These are phyloP conservation scores for Bidens hawaiensis DNA, from an alignment of 140 eudicot species.

Conservation along the genomic window DNA sequence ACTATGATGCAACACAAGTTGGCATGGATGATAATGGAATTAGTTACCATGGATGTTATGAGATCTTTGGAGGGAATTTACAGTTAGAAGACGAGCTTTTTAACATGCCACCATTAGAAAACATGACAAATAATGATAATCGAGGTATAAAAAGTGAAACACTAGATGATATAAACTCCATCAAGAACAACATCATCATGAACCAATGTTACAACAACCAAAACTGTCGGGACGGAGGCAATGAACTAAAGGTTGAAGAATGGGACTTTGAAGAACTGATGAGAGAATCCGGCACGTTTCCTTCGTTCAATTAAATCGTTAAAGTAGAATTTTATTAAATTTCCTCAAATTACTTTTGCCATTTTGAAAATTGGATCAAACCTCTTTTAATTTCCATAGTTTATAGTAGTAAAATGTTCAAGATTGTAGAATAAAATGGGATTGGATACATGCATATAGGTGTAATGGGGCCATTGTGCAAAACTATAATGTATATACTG, in stretches of 20 bases:
- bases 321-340: slow-evolving; percentile 4
- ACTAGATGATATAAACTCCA: slow-evolving; percentile 28
- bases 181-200: slow-evolving; percentile 27
- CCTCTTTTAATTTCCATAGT: slow-evolving; percentile 20
- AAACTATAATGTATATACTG: slow-evolving; percentile 16
- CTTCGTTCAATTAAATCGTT: slow-evolving; percentile 47
- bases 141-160: slow-evolving; percentile 19
- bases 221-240: slow-evolving; percentile 5
- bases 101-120: slow-evolving; percentile 50
- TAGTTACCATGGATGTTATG: slow-evolving; percentile 39
- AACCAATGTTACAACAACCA: slow-evolving; percentile 37
- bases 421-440: slow-evolving; percentile 21
- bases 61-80: slow-evolving; percentile 52
- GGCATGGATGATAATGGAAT: slow-evolving; percentile 31
- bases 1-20: slow-evolving; percentile 34
- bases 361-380: slow-evolving; percentile 18
- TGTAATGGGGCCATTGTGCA: slow-evolving; percentile 9
- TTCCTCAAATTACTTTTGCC: slow-evolving; percentile 15
- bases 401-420: slow-evolving; percentile 15
- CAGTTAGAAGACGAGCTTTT: slow-evolving; percentile 43
- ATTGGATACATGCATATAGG: neutral
- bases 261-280: slow-evolving; percentile 91
- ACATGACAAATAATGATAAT: slow-evolving; percentile 25
- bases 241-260: slow-evolving; percentile 52
- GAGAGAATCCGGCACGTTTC: slow-evolving; percentile 60